Evolutionary conservation across 2,329 filamentous ascomycete genomes (phyloP), one percentile per base, ranked within the genome.

Genomic region (Myriosclerotinia scirpicola): DNA sequence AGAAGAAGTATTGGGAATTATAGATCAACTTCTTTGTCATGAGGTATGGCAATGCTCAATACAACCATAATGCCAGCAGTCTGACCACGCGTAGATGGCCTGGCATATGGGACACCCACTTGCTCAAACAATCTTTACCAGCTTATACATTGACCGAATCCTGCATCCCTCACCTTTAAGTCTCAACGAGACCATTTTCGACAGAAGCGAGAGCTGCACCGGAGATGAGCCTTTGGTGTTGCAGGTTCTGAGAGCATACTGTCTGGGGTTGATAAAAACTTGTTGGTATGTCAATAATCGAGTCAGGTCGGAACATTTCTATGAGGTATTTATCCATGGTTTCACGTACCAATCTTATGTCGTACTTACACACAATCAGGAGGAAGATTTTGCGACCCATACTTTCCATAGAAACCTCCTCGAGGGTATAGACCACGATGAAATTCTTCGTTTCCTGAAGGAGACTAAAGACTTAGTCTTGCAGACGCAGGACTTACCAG

Each of bases 61-160:
- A 48, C 6, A 22, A 38, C 22, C n/a, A n/a, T 15, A 30, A 53
- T n/a, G 48, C n/a, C 20, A 55, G 22, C 54, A 46, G 30, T 38
- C 64, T 69, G 48, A 69, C 56, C 58, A 22, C 17, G 61, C 44
- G 36, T 74, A 95, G 89, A 96, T 97, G 86, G 92, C 93, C 69
- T 99, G 96, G 93, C 93, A 98, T 76, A 87, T 92, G 73, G 95
- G 96, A n/a, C 93, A 97, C 75, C 93, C 95, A 1, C 84, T 99
- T 11, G 96, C 94, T 1, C 95, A 98, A 77, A 98, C 95, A 0
- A 81, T 99, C 1, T 93, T 98, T 76, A 97, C 93, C 6, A 97
- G 92, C 63, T 83, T 96, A 44, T 95, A 99, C 77, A 86, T 98
- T 66, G 93, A 97, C 73, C 87, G 87, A 59, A 82, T 99, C 20